Base-by-base conservation (phyloP, 1,284 basidiomycete species). In the Mycosarcoma maydis region DNA sequence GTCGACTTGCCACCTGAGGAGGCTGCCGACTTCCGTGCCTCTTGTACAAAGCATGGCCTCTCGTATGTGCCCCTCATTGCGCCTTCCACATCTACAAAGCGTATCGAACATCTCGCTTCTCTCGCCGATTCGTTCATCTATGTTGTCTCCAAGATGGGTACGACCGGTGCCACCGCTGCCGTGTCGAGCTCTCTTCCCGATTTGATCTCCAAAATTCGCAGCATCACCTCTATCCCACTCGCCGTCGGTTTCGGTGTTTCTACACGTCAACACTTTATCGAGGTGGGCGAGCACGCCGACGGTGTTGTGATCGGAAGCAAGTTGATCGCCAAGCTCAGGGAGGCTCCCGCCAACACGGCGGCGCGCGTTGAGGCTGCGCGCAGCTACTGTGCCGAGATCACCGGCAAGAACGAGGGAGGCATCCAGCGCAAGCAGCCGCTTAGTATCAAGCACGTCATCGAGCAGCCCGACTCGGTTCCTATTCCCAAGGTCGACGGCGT, bases 111-210 rank as follows among this genome's bases (percentile, higher is more conserved):
- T 84, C 86, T 99, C 29, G 85, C 92, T 6, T 89, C 89, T 8
- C 95, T 98, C 68, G 94, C 96, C 20, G 95, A 98, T 83, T 90
- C 91, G 4, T 98, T 98, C 85, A 93, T 99, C 75, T 99, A 99
- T 82, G 89, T 98, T 52, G 82, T 83, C 42, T 80, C 77, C 38
- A 81, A 96, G 92, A 98, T 98, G 94, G 95, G 95, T 24, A 95
- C 92, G 1, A 98, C 95, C 1, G 96, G 95, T 36, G 97, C 94
- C 4, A 91, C 92, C 1, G 88, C 88, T 22, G 84, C 86, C 33
- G 87, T 88, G 11, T 86, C 85, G 0, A 73, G 74, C 33, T 70
- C 72, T 13, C 74, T 84, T 19, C 75, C 80, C 20, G 59, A 76
- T 24, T 72, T 83, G 49, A 73, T 84, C 48, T 40, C 68, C 26